Conservation (phyloP, 2,329 filamentous ascomycete species). For the Neurospora sp. region DNA sequence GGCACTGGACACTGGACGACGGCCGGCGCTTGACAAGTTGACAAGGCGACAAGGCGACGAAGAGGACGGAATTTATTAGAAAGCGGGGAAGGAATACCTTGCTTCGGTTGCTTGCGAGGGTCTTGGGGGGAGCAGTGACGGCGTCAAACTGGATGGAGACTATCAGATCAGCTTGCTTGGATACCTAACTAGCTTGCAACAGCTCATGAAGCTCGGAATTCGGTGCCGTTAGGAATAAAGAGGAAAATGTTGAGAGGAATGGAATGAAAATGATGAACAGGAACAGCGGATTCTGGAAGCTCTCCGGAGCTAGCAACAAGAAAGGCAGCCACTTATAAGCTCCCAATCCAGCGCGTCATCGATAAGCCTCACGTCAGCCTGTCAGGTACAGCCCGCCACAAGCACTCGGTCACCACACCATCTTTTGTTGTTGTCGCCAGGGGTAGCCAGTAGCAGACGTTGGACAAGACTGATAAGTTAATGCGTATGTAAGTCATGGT, state of each 20-base stretch:
- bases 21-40: too few relatives aligned
- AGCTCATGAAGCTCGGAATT: too few relatives aligned
- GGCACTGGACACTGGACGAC: too few relatives aligned
- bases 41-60: too few relatives aligned
- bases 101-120: too few relatives aligned
- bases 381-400: background rate
- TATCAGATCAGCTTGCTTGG: too few relatives aligned
- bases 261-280: background rate
- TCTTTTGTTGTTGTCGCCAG: background rate
- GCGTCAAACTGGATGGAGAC: too few relatives aligned
- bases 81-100: too few relatives aligned
- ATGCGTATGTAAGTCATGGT: background rate
- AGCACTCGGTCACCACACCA: background rate
- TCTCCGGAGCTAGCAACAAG: background rate
- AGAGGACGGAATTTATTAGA: too few relatives aligned
- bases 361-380: background rate
- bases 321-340: background rate
- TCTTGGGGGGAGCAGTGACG: too few relatives aligned
- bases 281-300: background rate
- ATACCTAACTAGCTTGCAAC: too few relatives aligned
- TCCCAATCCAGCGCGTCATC: background rate
- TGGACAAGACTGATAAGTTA: background rate
- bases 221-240: too few relatives aligned
- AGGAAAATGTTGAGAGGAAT: background rate
- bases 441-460: background rate